A percentile compares a stretch with the other conserved stretches of the same genome.
These are phyloP conservation scores for Sicyos baderoa DNA, from an alignment of 306 rosid genomes.

Conservation along the genomic window DNA sequence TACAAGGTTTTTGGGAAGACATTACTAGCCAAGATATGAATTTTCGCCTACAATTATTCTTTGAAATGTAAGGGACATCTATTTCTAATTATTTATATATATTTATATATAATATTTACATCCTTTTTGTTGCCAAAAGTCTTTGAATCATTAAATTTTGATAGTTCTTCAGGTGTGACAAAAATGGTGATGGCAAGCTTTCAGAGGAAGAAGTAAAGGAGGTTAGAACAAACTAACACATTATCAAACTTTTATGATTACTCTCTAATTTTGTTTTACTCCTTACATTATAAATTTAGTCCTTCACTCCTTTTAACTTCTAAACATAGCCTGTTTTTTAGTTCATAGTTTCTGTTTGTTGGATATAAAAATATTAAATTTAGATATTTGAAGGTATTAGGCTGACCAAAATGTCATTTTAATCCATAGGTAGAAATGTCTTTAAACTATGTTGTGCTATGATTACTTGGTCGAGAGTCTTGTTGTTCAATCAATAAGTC, in stretches of 20 bases:
- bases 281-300: too few species aligned
- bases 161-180: conserved; percentile 68
- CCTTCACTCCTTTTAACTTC: neutral
- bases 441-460: too few species aligned
- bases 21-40: conserved; percentile 62
- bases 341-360: too few species aligned
- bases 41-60: conserved; percentile 78
- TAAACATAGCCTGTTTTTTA: too few species aligned
- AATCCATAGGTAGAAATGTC: too few species aligned
- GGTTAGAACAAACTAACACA: conserved; percentile 43
- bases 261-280: neutral
- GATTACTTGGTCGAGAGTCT: too few species aligned
- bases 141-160: conserved; percentile 20
- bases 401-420: too few species aligned
- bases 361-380: too few species aligned
- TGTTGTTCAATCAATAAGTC: too few species aligned
- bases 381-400: too few species aligned
- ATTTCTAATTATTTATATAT: neutral
- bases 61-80: conserved; percentile 56
- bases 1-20: conserved; percentile 73
- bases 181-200: conserved; percentile 91
- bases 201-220: conserved; percentile 77
- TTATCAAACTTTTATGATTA: neutral
- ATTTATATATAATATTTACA: too few species aligned
- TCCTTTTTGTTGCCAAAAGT: neutral